Evolutionary conservation across 1,284 basidiomycete genomes (phyloP).

Genomic region (Macrocystidia cucumis): DNA sequence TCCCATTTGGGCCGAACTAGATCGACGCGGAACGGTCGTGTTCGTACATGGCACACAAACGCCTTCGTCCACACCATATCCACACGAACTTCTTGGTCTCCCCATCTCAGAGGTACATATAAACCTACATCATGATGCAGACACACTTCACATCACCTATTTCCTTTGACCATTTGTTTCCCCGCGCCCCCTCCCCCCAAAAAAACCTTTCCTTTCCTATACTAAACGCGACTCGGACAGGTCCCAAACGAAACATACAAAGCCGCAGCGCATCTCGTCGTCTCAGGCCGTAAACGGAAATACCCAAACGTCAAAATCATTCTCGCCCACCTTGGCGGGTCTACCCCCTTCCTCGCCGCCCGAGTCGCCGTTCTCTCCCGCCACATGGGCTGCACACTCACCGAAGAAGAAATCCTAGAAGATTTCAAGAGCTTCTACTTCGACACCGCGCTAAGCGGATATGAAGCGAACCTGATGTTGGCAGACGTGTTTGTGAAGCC

Average conservation of each 20-base stretch:
- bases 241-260: slow-evolving; percentile 75
- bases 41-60: slow-evolving; percentile 66
- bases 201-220: not conserved
- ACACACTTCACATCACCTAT: too few relatives aligned
- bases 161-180: too few relatives aligned
- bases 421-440: slow-evolving; percentile 67
- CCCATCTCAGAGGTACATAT: slow-evolving; percentile 55
- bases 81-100: slow-evolving; percentile 52
- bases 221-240: slow-evolving; percentile 25
- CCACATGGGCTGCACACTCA: slow-evolving; percentile 58
- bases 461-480: slow-evolving; percentile 39
- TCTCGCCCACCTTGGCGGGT: slow-evolving; percentile 64
- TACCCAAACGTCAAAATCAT: slow-evolving; percentile 53
- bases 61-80: slow-evolving; percentile 53
- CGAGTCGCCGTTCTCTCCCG: slow-evolving; percentile 57
- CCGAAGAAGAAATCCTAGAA: slow-evolving; percentile 50
- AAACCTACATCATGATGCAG: not conserved
- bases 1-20: slow-evolving; percentile 57
- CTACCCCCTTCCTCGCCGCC: slow-evolving; percentile 48
- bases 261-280: slow-evolving; percentile 66
- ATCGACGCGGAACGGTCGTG: slow-evolving; percentile 47
- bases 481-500: slow-evolving; percentile 39
- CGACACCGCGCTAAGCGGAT: slow-evolving; percentile 58
- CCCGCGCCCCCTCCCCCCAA: too few relatives aligned
- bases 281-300: slow-evolving; percentile 57